Evolutionary conservation across 2,329 filamentous ascomycete genomes (phyloP).

Genomic region (Neophaeococcomyces aloes): DNA sequence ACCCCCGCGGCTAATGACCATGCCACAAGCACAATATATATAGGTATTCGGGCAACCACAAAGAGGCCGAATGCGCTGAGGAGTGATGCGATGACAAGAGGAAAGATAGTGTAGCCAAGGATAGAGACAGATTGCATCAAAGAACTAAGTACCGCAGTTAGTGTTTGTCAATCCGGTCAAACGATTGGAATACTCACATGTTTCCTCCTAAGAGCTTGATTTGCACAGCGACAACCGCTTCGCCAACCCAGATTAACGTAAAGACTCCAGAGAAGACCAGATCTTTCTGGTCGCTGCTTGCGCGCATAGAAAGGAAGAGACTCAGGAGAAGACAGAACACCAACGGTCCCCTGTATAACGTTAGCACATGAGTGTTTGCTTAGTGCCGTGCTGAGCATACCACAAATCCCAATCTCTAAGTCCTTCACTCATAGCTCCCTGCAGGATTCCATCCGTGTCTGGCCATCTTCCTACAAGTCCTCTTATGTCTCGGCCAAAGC

Average conservation of each 20-base stretch:
- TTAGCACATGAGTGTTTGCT: slow-evolving; percentile 4
- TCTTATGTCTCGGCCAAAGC: slow-evolving; percentile 40
- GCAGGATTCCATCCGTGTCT: slow-evolving; percentile 54
- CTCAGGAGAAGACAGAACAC: slow-evolving; percentile 87
- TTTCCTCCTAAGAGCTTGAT: slow-evolving; percentile 93
- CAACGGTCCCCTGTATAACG: slow-evolving; percentile 61
- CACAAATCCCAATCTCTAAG: slow-evolving; percentile 96
- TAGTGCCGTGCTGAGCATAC: slow-evolving; percentile 29
- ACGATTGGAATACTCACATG: slow-evolving; percentile 57
- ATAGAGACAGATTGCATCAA: slow-evolving; percentile 97
- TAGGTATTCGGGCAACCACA: slow-evolving; percentile 72
- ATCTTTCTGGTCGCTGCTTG: slow-evolving; percentile 68
- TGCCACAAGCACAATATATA: slow-evolving; percentile 76
- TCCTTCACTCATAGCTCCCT: slow-evolving; percentile 72
- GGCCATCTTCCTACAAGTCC: slow-evolving; percentile 54
- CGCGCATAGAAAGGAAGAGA: slow-evolving; percentile 74
- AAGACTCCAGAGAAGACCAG: slow-evolving; percentile 93
- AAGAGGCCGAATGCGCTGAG: slow-evolving; percentile 74
- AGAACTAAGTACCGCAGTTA: slow-evolving; percentile 53
- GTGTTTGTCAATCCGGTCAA: not conserved
- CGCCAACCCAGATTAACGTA: slow-evolving; percentile 91
- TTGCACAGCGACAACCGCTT: slow-evolving; percentile 93
- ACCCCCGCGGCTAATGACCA: slow-evolving; percentile 95
- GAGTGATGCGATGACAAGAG: slow-evolving; percentile 82
- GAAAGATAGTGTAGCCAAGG: slow-evolving; percentile 96